Evolutionary conservation across 2,329 filamentous ascomycete species (phyloP), one percentile per base, ranked within the genome.

Genomic region (Chaetothyriales sp.): DNA sequence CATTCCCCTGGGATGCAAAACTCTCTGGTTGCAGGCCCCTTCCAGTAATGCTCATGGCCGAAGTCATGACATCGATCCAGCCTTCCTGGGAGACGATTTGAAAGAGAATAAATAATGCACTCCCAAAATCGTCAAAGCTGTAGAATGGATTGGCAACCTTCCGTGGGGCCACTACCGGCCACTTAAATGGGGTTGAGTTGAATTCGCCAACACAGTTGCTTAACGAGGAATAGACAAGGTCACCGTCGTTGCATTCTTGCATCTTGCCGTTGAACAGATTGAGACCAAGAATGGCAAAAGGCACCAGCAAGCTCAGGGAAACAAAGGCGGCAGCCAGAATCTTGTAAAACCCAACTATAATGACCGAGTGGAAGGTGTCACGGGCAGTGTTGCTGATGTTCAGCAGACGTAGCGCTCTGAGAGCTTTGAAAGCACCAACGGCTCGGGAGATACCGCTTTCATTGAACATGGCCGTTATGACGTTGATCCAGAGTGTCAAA

Each of bases 1-100:
- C 89, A 59, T 98, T 97, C 43, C 85, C 89, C 62, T 89, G 81
- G 1, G 85, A 78, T 1, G 79, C 74, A 55, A 82, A 82, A 29
- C 77, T 70, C 49, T 78, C 64, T 0, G 89, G 89, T 63, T 97
- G 92, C 25, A 75, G 73, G 54, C 82, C 86, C 29, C 74, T 72
- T 1, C 86, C 88, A 1, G 83, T 89, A 58, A 97, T 92, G 29
- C 81, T 80, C 71, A 94, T 86, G 1, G 83, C 84, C 33, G 80
- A 78, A 72, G 86, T 89, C 65, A 92, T 86, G n/a, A 95, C 88
- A 65, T 95, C 89, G 9, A 83, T 82, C 92, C 94, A 98, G 33
- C 92, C 92, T 74, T 98, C 94, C 67, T 98, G 92, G 49, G 90
- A 97, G 44, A 97, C 90, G 68, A 98, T 95, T 67, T 97, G 89